Conservation (phyloP, 345 rosid species). For the Mallotus nudiflorus region DNA sequence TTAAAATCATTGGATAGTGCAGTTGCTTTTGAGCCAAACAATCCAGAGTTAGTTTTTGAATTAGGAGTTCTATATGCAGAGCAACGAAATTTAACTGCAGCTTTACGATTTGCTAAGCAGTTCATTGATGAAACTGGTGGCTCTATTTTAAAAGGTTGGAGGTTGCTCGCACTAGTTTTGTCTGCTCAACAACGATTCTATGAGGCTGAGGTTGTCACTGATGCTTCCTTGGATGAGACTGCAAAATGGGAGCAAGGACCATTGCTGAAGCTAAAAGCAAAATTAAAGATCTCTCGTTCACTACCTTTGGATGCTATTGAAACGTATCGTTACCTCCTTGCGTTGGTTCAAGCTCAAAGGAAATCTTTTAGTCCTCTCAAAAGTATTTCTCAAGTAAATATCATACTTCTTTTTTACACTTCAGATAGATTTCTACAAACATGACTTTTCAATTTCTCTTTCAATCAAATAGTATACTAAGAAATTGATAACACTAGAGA, state of each 20-base stretch:
- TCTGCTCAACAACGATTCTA: slow-evolving; percentile 85
- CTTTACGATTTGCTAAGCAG: slow-evolving; percentile 68
- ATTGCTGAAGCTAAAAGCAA: slow-evolving; percentile 77
- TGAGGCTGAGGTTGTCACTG: slow-evolving; percentile 85
- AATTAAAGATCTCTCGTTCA: slow-evolving; percentile 68
- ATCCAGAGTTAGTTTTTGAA: slow-evolving; percentile 75
- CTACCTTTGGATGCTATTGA: slow-evolving; percentile 74
- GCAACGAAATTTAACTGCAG: slow-evolving; percentile 71
- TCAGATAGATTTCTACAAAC: neutral
- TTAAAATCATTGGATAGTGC: slow-evolving; percentile 76
- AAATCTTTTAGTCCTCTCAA: slow-evolving; percentile 70
- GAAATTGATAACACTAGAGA: too few relatives aligned
- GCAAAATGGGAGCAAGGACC: slow-evolving; percentile 93
- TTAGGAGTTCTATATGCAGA: slow-evolving; percentile 84
- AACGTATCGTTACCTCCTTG: slow-evolving; percentile 83
- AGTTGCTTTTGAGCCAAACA: slow-evolving; percentile 57
- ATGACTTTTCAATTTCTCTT: neutral
- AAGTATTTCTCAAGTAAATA: slow-evolving; percentile 55
- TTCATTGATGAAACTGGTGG: slow-evolving; percentile 85
- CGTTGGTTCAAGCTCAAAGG: slow-evolving; percentile 87
- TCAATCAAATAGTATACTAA: neutral
- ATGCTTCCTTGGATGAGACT: slow-evolving; percentile 92
- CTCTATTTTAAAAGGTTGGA: slow-evolving; percentile 83
- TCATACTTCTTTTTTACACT: neutral
- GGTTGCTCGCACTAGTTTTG: slow-evolving; percentile 73